Evolutionary conservation across 441 rosid genomes (phyloP), one percentile per base, ranked within the genome.

Genomic region (Melianthus villosus): DNA sequence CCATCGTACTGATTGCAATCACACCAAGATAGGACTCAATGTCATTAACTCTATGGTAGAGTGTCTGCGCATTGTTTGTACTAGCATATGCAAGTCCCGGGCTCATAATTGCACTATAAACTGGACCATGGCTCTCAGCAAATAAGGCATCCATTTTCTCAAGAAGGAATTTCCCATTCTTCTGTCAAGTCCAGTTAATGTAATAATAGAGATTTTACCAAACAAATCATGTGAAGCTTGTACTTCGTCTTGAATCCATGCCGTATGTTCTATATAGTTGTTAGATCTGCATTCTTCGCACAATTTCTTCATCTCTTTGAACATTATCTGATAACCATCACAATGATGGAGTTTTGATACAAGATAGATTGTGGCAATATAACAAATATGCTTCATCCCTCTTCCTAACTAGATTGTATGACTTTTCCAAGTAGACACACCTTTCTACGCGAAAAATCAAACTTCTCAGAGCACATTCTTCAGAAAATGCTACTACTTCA

Each of bases 181-280:
- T n/a, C n/a, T 67, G 44, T 63, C 71, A 48, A 64, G 38, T 47
- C 75, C 71, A 11, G 46, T 59, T 53, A 91, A 47, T 36, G 96
- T 77, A 40, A 91, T 67, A n/a, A 63, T 51, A 31, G 96, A 79
- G 30, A 91, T 65, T 62, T 68, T 69, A 49, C 71, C 72, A 1
- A 93, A 79, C 22, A 85, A 75, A 44, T 70, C 77, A 53, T 77
- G 91, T 0, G 86, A 82, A 37, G 69, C 94, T 68, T 67, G 79
- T 65, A 63, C 77, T 42, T 56, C 80, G 67, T 82, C 94, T 42
- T 82, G 64, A 42, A 85, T 71, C 37, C 89, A 91, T 0, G 57
- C 51, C 4, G 99, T 96, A 60, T 91, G 99, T 62, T 91, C 99
- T 38, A 79, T 73, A 68, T 94, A 91, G 65, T 79, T 62, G 44